Evolutionary conservation across 257 asterid species (phyloP).

Genomic region (Handroanthus guayacan): DNA sequence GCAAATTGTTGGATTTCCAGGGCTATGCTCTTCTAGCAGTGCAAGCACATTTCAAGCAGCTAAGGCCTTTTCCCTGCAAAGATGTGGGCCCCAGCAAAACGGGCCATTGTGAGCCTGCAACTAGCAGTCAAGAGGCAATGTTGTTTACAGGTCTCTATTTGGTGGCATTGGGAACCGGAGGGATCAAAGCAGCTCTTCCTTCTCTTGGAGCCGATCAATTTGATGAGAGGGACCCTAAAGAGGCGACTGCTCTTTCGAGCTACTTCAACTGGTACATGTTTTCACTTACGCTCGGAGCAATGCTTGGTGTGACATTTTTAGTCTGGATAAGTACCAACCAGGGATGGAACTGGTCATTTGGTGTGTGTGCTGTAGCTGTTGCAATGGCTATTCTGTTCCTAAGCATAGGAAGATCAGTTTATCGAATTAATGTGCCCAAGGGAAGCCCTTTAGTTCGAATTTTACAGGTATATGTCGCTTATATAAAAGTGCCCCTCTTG

Average conservation of each 20-base stretch:
- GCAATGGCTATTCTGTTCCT: slow-evolving; percentile 49
- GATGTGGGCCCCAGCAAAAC: slow-evolving; percentile 39
- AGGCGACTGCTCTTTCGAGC: slow-evolving; percentile 60
- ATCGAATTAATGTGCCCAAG: slow-evolving; percentile 52
- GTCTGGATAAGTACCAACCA: slow-evolving; percentile 64
- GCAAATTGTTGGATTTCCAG: neutral
- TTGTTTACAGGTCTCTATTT: slow-evolving; percentile 59
- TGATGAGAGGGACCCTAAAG: slow-evolving; percentile 60
- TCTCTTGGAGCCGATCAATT: slow-evolving; percentile 73
- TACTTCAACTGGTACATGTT: slow-evolving; percentile 66
- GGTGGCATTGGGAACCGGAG: slow-evolving; percentile 64
- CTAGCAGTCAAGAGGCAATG: slow-evolving; percentile 46
- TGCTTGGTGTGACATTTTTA: slow-evolving; percentile 64
- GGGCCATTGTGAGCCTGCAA: slow-evolving; percentile 55
- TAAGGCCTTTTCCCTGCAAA: slow-evolving; percentile 68
- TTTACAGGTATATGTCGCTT: slow-evolving; percentile 44
- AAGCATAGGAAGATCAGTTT: slow-evolving; percentile 58
- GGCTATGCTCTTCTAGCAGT: slow-evolving; percentile 52
- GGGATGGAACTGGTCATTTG: slow-evolving; percentile 76
- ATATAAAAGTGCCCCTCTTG: neutral
- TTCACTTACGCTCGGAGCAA: slow-evolving; percentile 50
- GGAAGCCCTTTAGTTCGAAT: slow-evolving; percentile 65
- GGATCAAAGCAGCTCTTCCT: slow-evolving; percentile 66
- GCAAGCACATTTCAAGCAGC: slow-evolving; percentile 65
- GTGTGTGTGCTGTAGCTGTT: slow-evolving; percentile 58